Evolutionary conservation across 2,329 filamentous ascomycete species (phyloP), one percentile per base, ranked within the genome.

Genomic region (Nothomitra cinnamomea): DNA sequence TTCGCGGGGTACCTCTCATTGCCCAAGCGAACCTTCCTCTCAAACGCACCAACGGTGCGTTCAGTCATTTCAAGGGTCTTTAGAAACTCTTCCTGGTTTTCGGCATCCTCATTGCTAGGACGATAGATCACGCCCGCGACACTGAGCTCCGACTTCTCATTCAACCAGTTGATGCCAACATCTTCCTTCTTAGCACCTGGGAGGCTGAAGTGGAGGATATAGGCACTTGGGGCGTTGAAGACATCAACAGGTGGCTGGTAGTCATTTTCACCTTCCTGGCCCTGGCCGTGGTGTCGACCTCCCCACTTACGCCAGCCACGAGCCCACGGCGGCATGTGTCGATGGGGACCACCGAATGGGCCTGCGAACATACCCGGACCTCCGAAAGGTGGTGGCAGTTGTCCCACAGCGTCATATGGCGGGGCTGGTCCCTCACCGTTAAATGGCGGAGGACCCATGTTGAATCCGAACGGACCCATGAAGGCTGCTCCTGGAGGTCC

Each of bases 171-270:
- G 47, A 92, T 78, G 55, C 77, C 82, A 4, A 92, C 71, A 61
- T 92, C 85, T 61, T 86, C 77, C 67, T 88, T 89, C 68, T 82
- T 82, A 1, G 82, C 85, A 24, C 87, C 87, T 0, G 87, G 85
- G 0, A 94, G 73, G 1, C 85, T 82, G 49, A 79, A 63, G 65
- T 92, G 85, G 7, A 92, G 69, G 43, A 87, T 70, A 64, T 80
- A 88, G 13, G 78, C 67, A 32, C 70, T 67, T 5, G 78, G 67
- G 3, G 81, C 83, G 64, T 83, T 77, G 71, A 90, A 92, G 58
- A 89, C 69, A 64, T 94, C 87, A 54, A 82, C 71, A n/a, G 82
- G 79, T 0, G 83, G 83, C 3, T 67, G 65, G 65, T 85, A 83
- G 55, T 70, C 64, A 4, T 32, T 32, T 53, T 69, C 66, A 40